Percentiles rank a stretch among this genome's conserved stretches.
Conservation (phyloP, 2,329 filamentous ascomycete genomes). For the Colletotrichum tropicale region DNA sequence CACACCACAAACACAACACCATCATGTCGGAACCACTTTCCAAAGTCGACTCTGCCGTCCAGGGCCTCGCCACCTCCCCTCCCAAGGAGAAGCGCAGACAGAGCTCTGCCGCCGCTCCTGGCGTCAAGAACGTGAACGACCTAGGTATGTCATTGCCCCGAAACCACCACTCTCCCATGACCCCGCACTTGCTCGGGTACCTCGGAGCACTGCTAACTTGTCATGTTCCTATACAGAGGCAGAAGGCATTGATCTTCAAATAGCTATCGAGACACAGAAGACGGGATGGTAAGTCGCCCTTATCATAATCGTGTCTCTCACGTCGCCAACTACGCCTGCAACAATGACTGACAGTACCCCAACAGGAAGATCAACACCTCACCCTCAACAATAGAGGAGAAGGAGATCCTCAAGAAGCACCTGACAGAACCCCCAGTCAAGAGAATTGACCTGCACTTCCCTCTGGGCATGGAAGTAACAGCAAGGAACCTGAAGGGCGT, state of each 20-base stretch:
- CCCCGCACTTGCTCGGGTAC: neutral
- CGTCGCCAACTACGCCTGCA: neutral
- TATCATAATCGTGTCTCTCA: neutral
- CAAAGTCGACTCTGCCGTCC: slow-evolving; percentile 92
- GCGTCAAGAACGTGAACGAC: slow-evolving; percentile 83
- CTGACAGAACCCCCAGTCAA: slow-evolving; percentile 85
- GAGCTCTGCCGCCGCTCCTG: slow-evolving; percentile 74
- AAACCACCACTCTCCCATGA: neutral
- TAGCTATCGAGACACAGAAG: slow-evolving; percentile 83
- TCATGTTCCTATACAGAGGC: slow-evolving; percentile 60
- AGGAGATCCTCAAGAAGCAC: slow-evolving; percentile 79
- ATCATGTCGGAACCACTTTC: slow-evolving; percentile 65
- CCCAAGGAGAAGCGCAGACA: slow-evolving; percentile 72
- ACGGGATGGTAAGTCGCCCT: slow-evolving; percentile 77
- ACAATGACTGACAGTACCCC: neutral
- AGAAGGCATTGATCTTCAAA: slow-evolving; percentile 71
- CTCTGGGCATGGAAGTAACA: slow-evolving; percentile 83
- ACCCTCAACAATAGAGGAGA: slow-evolving; percentile 77
- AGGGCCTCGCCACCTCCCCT: slow-evolving; percentile 74
- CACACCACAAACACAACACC: slow-evolving; percentile 4
- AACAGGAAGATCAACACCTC: slow-evolving; percentile 93
- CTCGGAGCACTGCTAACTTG: slow-evolving; percentile 1
- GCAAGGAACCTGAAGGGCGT: slow-evolving; percentile 93
- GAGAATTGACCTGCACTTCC: slow-evolving; percentile 93
- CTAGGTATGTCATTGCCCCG: slow-evolving; percentile 67